Conservation (phyloP, 345 rosid species). For the Geranium brycei region DNA sequence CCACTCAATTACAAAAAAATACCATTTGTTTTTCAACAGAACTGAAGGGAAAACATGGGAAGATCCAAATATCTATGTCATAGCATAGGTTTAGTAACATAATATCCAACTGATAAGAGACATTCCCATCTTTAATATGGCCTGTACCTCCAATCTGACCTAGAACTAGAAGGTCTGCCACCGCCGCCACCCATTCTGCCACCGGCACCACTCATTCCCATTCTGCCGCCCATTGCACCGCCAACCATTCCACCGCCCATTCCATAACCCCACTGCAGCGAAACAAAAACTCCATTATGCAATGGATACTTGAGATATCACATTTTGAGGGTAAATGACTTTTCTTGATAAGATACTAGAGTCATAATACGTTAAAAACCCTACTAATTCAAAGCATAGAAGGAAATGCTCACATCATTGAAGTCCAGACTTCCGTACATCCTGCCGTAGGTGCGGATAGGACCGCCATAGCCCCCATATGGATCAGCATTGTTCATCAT, state of each 20-base stretch:
- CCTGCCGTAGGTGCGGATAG: slow-evolving; percentile 59
- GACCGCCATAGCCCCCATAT: slow-evolving; percentile 81
- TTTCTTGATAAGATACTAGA: too few species aligned
- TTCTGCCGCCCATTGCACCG: neutral
- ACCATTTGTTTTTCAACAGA: neutral
- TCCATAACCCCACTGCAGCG: slow-evolving; percentile 54
- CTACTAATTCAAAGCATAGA: neutral
- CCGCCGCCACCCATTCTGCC: slow-evolving; percentile 11
- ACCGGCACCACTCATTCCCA: slow-evolving; percentile 10
- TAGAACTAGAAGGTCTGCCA: slow-evolving; percentile 62
- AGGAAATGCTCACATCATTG: slow-evolving; percentile 46
- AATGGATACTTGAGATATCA: neutral
- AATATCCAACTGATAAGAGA: too few species aligned
- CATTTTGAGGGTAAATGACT: too few species aligned
- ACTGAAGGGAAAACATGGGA: neutral
- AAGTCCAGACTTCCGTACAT: slow-evolving; percentile 68
- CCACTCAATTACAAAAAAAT: too few species aligned
- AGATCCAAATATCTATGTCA: neutral
- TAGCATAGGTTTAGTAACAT: too few species aligned
- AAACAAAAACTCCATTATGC: slow-evolving; percentile 1
- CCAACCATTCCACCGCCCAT: neutral
- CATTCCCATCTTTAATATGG: slow-evolving; percentile 33
- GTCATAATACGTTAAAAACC: neutral
- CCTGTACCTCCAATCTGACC: slow-evolving; percentile 85
- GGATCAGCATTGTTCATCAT: slow-evolving; percentile 37